Evolutionary conservation across 345 rosid genomes (phyloP).

Genomic region (Clausena lansium): DNA sequence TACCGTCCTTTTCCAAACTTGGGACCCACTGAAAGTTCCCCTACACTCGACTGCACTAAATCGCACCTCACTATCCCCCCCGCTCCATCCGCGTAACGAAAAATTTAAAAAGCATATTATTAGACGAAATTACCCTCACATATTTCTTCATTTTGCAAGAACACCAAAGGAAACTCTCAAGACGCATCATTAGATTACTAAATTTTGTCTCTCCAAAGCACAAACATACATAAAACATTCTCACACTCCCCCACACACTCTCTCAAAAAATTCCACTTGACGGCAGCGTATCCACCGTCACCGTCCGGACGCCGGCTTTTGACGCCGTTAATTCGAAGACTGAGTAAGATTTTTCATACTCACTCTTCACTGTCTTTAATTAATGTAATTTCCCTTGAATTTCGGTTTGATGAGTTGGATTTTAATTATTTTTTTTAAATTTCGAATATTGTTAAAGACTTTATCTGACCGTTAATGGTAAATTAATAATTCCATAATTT

Average conservation of each 20-base stretch:
- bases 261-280: background rate
- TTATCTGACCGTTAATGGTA: constrained; percentile 36
- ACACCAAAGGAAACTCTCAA: background rate
- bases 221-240: background rate
- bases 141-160: constrained; percentile 6
- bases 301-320: constrained; percentile 32
- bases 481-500: constrained; percentile 31
- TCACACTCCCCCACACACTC: background rate
- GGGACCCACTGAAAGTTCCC: constrained; percentile 2
- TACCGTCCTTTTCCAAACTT: background rate
- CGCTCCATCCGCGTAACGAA: constrained; percentile 39
- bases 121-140: constrained; percentile 32
- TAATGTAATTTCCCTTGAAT: constrained; percentile 13
- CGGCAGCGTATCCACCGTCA: constrained; percentile 15
- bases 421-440: constrained; percentile 19
- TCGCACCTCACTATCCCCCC: constrained; percentile 20
- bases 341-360: constrained; percentile 13
- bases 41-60: background rate
- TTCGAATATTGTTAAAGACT: constrained; percentile 7
- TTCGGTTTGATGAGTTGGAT: constrained; percentile 23
- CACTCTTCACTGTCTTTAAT: background rate
- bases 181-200: constrained; percentile 13
- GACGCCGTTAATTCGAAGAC: constrained; percentile 33
- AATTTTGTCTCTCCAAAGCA: background rate
- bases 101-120: constrained; percentile 6